These are phyloP conservation scores for Coniochaeta ligniaria DNA, from an alignment of 2,329 filamentous ascomycete species.

Conservation along the genomic window DNA sequence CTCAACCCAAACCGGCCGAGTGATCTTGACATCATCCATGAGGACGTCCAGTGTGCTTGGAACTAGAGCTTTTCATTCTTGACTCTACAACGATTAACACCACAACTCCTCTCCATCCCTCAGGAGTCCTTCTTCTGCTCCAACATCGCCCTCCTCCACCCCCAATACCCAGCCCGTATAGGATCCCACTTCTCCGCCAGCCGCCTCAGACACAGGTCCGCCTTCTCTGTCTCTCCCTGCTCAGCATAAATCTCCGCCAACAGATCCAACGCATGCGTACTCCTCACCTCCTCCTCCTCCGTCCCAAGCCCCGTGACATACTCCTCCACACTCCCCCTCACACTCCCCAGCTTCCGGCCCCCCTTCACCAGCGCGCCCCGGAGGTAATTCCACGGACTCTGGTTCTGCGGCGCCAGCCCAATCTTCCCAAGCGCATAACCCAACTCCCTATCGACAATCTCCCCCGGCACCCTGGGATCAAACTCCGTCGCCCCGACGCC, in stretches of 20 bases:
- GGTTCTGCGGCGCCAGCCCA: slow-evolving; percentile 79
- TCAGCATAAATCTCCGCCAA: slow-evolving; percentile 62
- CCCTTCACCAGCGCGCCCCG: slow-evolving; percentile 66
- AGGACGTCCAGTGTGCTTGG: no score
- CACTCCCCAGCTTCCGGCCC: slow-evolving; percentile 36
- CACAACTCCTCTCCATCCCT: not conserved
- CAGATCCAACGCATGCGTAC: slow-evolving; percentile 63
- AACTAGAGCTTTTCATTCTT: not conserved
- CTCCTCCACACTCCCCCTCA: slow-evolving; percentile 23
- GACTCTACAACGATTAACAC: not conserved
- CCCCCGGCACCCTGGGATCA: slow-evolving; percentile 51
- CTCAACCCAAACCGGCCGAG: no score
- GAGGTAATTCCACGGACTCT: slow-evolving; percentile 90
- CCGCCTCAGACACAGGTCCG: slow-evolving; percentile 62
- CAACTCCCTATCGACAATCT: slow-evolving; percentile 67
- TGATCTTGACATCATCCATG: no score
- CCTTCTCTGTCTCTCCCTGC: slow-evolving; percentile 50
- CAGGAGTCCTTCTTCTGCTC: slow-evolving; percentile 4
- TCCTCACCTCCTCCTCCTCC: slow-evolving; percentile 42
- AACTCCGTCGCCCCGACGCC: slow-evolving; percentile 40
- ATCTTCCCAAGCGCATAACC: slow-evolving; percentile 69
- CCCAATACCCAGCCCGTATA: slow-evolving; percentile 88
- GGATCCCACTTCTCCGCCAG: slow-evolving; percentile 85
- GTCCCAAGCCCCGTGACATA: slow-evolving; percentile 43
- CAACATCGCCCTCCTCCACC: slow-evolving; percentile 56